phyloP scores from a whole-genome alignment of 768 basidiomycete genomes.

The Chalciporus piperatus region DNA sequence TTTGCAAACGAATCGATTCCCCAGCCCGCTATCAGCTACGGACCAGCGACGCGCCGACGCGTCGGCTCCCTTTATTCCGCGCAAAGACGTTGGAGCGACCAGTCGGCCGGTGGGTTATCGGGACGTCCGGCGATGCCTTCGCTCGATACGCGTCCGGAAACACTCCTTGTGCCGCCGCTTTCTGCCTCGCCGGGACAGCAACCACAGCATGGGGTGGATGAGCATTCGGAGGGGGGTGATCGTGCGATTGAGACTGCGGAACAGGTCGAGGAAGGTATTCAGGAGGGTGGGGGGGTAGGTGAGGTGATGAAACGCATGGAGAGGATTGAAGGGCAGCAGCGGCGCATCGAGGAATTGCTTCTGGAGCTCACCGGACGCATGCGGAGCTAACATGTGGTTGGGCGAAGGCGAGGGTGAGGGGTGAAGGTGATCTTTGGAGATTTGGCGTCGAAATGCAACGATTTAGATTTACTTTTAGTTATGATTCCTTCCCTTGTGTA shows the following conservation, averaged over 20 bases:
- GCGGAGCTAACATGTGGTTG: constrained; percentile 4
- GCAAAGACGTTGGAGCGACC: constrained; percentile 14
- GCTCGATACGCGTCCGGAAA: constrained; percentile 26
- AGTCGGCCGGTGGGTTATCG: constrained; percentile 5
- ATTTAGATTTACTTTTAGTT: too few species aligned
- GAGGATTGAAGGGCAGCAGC: constrained; percentile 43
- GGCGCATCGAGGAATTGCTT: constrained; percentile 48
- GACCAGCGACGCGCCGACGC: constrained; percentile 38
- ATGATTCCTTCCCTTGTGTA: too few species aligned
- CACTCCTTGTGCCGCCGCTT: constrained; percentile 12
- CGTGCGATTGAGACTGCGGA: constrained; percentile 22
- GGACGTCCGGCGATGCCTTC: constrained; percentile 14
- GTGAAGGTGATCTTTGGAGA: neutral
- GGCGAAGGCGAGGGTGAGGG: neutral
- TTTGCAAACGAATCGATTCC: constrained; percentile 7
- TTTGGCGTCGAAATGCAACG: neutral
- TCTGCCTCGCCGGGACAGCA: constrained; percentile 29
- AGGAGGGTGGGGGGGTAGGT: constrained; percentile 24
- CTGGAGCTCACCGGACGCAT: constrained; percentile 27
- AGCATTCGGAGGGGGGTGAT: neutral
- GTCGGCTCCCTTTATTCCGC: constrained; percentile 33
- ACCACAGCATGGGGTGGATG: neutral
- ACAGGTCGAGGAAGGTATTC: constrained; percentile 26
- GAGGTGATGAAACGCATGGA: constrained; percentile 36
- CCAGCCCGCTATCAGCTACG: constrained; percentile 33